phyloP scores from a whole-genome alignment of 805 yeast genomes.

The Saccharomycopsis guyanensis region DNA sequence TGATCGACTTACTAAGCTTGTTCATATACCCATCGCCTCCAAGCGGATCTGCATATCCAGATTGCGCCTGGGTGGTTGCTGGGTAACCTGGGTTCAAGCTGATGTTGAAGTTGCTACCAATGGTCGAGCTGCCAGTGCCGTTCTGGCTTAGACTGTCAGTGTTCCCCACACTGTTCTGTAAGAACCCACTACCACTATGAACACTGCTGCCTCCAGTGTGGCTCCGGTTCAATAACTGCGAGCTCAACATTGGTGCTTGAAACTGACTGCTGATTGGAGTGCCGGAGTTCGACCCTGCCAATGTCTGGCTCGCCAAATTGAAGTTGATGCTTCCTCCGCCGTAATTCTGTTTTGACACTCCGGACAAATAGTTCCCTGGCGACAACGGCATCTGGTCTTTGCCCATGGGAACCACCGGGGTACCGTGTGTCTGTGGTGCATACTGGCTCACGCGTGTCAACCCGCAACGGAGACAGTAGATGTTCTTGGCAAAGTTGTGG shows the following conservation, averaged over 20 bases:
- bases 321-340: too few species aligned
- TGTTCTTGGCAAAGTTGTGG: slow-evolving; percentile 88
- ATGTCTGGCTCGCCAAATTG: background rate
- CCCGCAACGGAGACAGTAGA: slow-evolving; percentile 83
- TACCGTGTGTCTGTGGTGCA: background rate
- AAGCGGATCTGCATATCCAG: background rate
- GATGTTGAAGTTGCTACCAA: background rate
- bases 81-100: background rate
- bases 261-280: background rate
- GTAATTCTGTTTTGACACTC: background rate
- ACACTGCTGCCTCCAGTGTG: background rate
- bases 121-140: background rate
- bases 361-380: background rate
- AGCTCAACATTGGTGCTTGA: background rate
- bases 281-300: background rate
- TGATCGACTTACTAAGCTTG: background rate
- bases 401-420: too few species aligned
- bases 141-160: background rate
- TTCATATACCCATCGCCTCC: background rate
- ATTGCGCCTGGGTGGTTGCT: background rate
- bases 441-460: slow-evolving; percentile 43
- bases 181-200: background rate
- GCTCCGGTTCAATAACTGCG: background rate
- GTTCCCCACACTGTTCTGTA: background rate
- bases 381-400: background rate